These are phyloP conservation scores for Tuber borchii DNA, from an alignment of 495 filamentous ascomycete genomes.

Conservation along the genomic window DNA sequence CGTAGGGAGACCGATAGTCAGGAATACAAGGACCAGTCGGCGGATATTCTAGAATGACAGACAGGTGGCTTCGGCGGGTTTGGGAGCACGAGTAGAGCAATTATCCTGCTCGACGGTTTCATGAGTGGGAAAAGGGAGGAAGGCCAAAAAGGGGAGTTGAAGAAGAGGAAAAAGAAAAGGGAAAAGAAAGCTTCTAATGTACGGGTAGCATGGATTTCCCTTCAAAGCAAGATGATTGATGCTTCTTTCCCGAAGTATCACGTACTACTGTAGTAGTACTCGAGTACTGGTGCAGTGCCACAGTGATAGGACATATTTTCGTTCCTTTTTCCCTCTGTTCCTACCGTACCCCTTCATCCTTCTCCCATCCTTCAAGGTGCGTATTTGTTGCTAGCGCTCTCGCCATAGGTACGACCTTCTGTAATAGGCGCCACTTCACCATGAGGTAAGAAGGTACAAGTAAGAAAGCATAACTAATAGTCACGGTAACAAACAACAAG, in stretches of 20 bases:
- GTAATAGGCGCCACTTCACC: not conserved
- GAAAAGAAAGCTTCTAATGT: constrained; percentile 7
- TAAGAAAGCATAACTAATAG: not conserved
- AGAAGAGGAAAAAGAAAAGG: not conserved
- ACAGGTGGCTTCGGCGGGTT: not conserved
- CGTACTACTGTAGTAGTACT: too few species aligned
- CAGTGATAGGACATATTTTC: not conserved
- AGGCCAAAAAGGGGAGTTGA: constrained; percentile 5
- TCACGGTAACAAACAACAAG: not conserved
- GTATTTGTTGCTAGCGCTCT: not conserved
- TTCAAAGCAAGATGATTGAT: not conserved
- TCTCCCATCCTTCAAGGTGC: not conserved
- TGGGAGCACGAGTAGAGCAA: not conserved
- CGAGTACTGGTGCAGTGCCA: not conserved
- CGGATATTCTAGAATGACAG: not conserved
- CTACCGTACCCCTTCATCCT: not conserved
- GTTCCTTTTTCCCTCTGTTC: not conserved
- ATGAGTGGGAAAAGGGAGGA: constrained; percentile 31
- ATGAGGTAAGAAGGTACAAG: not conserved
- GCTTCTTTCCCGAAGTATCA: not conserved
- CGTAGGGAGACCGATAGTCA: not conserved
- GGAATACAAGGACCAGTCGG: not conserved
- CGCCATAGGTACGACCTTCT: not conserved
- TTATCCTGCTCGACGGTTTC: constrained; percentile 26
- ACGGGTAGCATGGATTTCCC: not conserved